phyloP scores from a whole-genome alignment of 768 basidiomycete species.

The Mycena galopus region DNA sequence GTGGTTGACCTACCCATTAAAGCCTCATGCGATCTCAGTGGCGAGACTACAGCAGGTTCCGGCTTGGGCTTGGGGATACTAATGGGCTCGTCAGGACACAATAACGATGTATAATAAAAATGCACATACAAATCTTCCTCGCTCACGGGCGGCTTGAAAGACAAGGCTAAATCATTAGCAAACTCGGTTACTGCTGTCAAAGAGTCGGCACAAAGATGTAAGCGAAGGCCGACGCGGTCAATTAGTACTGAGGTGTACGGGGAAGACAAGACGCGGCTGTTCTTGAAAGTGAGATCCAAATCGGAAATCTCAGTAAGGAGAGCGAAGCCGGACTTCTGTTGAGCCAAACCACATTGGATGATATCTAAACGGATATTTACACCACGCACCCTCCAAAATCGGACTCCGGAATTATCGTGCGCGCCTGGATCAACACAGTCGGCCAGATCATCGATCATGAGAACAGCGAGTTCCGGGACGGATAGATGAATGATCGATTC shows the following conservation, averaged over 20 bases:
- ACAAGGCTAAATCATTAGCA: slow-evolving; percentile 62
- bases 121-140: slow-evolving; percentile 39
- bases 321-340: slow-evolving; percentile 76
- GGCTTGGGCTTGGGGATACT: slow-evolving; percentile 45
- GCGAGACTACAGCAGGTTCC: slow-evolving; percentile 50
- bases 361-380: not conserved
- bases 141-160: slow-evolving; percentile 53
- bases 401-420: slow-evolving; percentile 50
- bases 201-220: slow-evolving; percentile 87
- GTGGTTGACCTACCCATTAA: slow-evolving; percentile 54
- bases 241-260: slow-evolving; percentile 61
- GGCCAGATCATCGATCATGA: slow-evolving; percentile 68
- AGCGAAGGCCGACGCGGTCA: slow-evolving; percentile 62
- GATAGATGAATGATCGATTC: slow-evolving; percentile 65
- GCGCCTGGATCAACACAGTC: slow-evolving; percentile 41
- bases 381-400: slow-evolving; percentile 76
- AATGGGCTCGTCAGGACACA: not conserved
- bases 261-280: slow-evolving; percentile 44
- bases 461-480: slow-evolving; percentile 62
- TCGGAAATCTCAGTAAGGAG: slow-evolving; percentile 71
- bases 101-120: not conserved
- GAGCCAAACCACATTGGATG: not conserved
- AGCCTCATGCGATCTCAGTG: slow-evolving; percentile 26
- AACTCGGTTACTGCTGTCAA: slow-evolving; percentile 70
- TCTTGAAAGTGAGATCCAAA: slow-evolving; percentile 58